Conservation (phyloP, 352 stramenopile species). For the Hyaloperonospora arabidopsidis region DNA sequence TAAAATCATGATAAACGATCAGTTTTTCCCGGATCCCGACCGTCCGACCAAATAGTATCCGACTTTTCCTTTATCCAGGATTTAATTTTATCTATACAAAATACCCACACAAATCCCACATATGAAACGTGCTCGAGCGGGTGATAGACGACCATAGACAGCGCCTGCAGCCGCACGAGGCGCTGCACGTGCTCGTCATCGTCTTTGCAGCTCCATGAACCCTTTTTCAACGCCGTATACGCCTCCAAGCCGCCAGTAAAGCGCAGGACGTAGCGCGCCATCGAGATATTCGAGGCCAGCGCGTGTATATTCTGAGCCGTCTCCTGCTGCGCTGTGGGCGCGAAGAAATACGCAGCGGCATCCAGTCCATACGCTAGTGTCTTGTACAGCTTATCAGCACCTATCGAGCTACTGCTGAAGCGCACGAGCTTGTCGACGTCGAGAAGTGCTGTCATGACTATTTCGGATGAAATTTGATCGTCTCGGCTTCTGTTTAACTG, state of each 20-base stretch:
- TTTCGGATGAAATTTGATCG: too few species aligned
- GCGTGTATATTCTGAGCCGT: slow-evolving; percentile 49
- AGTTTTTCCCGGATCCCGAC: too few species aligned
- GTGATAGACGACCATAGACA: slow-evolving; percentile 83
- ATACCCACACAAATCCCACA: slow-evolving; percentile 70
- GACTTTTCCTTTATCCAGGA: too few species aligned
- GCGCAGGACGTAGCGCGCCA: slow-evolving; percentile 72
- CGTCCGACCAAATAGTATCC: too few species aligned
- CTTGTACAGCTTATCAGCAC: slow-evolving; percentile 80
- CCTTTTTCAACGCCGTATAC: slow-evolving; percentile 66
- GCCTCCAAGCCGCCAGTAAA: slow-evolving; percentile 70
- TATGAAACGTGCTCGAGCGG: slow-evolving; percentile 81
- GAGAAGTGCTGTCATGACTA: slow-evolving; percentile 24
- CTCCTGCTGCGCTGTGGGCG: slow-evolving; percentile 38
- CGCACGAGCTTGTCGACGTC: slow-evolving; percentile 65
- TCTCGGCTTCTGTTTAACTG: too few species aligned
- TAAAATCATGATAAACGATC: too few species aligned
- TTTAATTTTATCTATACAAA: too few species aligned
- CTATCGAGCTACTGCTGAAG: slow-evolving; percentile 50
- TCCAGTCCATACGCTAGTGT: slow-evolving; percentile 67
- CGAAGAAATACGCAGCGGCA: slow-evolving; percentile 46
- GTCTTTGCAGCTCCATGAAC: slow-evolving; percentile 69
- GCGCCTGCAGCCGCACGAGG: slow-evolving; percentile 57
- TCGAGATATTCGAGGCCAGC: slow-evolving; percentile 64
- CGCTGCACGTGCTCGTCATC: slow-evolving; percentile 52